Evolutionary conservation across 2,329 filamentous ascomycete genomes (phyloP), one percentile per base, ranked within the genome.

Genomic region (Ceratocystis destructans): DNA sequence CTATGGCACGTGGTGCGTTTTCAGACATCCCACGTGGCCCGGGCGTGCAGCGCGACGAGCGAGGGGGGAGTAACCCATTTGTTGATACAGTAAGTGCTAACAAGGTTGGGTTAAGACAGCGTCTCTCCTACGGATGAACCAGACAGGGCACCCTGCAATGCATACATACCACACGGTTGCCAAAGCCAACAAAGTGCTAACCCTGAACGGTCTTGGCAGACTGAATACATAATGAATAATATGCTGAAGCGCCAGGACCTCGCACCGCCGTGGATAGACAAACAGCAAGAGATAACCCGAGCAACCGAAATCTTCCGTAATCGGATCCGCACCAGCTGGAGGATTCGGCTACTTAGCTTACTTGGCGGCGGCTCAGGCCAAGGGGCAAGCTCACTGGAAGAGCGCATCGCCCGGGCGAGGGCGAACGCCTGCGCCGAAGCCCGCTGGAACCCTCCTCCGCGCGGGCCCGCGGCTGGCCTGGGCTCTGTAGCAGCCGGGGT

Each of bases 221-320:
- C 94, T 0, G 93, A 97, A 75, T 96, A 96, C 74, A 89, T 97
- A 71, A 88, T 97, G 87, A 97, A 99, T 77, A 94, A 95, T 76
- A 96, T 97, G 79, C 96, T 99, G 69, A 89, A 96, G 76, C 87
- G 88, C 67, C 94, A 99, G 75, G 92, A 96, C 22, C 89, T 97
- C 68, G 90, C 96, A 0, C 94, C 94, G 0, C 93, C 93, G 0
- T 99, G 94, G 94, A 97, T 99, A 68, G 94, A 99, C 76, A 97
- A 96, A 76, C 94, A 99, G 74, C 93, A 97, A 73, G 91, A 96
- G 72, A 78, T 97, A 5, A 81, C 85, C 10, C 85, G 83, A 68
- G 82, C 88, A 0, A 82, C 86, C 0, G 81, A 79, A 12, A 79
- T 80, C 0, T 96, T 99, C 73, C 83, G 94, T 1, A 77, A 79